Percentiles rank a stretch among this genome's conserved stretches.
phyloP scores from a whole-genome alignment of 768 basidiomycete genomes.

The Boletus eberwhitei region DNA sequence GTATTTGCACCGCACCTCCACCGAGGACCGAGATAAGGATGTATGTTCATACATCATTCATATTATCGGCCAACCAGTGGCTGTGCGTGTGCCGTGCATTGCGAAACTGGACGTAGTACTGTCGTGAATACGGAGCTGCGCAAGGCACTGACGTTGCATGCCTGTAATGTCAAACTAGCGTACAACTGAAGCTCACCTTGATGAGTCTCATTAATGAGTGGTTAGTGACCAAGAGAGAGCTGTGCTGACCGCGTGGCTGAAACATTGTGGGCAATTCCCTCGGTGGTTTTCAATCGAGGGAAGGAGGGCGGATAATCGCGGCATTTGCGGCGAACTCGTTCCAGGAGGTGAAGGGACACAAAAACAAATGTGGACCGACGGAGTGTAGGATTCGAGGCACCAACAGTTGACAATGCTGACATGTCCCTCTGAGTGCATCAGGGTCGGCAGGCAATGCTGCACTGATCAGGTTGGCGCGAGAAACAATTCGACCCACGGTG shows the following conservation, averaged over 20 bases:
- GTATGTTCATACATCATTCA: slow-evolving; percentile 3
- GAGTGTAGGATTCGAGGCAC: slow-evolving; percentile 6
- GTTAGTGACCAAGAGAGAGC: neutral
- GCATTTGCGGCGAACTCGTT: slow-evolving; percentile 14
- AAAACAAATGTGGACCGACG: neutral
- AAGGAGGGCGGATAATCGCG: slow-evolving; percentile 13
- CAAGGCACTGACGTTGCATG: slow-evolving; percentile 1
- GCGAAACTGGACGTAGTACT: slow-evolving; percentile 9
- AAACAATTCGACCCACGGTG: neutral
- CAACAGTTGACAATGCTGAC: neutral
- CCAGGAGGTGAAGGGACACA: neutral
- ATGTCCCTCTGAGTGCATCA: neutral
- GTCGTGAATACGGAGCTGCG: slow-evolving; percentile 4
- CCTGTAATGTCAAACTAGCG: neutral
- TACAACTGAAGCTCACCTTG: neutral
- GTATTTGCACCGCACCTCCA: neutral
- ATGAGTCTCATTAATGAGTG: slow-evolving; percentile 5
- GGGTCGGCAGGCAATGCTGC: slow-evolving; percentile 3
- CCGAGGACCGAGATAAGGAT: slow-evolving; percentile 24
- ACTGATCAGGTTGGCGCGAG: neutral
- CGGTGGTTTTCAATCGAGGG: slow-evolving; percentile 16
- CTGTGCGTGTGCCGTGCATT: slow-evolving; percentile 8
- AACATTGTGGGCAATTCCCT: slow-evolving; percentile 5
- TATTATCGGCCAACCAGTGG: slow-evolving; percentile 6
- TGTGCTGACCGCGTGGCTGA: neutral